Conservation (phyloP, 2,329 filamentous ascomycete genomes). For the Penicillium frequentans region DNA sequence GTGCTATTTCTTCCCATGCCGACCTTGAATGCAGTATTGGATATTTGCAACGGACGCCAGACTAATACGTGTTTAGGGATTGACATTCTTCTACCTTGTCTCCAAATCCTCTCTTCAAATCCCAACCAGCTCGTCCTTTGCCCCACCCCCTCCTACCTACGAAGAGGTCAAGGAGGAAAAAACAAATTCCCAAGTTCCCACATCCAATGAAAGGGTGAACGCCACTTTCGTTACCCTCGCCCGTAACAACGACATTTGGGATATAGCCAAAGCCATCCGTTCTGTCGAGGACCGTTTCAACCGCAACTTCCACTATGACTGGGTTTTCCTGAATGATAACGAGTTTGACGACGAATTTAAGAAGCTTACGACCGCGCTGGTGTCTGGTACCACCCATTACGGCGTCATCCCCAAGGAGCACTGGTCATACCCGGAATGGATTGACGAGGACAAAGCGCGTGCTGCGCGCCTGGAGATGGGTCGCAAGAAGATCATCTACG, state of each 20-base stretch:
- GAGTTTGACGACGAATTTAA: constrained; percentile 93
- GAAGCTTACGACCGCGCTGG: constrained; percentile 80
- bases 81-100: constrained; percentile 80
- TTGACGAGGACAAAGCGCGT: constrained; percentile 89
- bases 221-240: constrained; percentile 96
- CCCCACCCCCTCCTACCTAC: constrained; percentile 15
- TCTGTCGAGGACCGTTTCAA: constrained; percentile 99
- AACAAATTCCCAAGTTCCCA: constrained; percentile 46
- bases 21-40: not conserved
- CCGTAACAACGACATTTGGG: constrained; percentile 91
- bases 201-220: constrained; percentile 75
- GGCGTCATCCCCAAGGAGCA: constrained; percentile 87
- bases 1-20: not conserved
- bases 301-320: constrained; percentile 93
- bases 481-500: constrained; percentile 94
- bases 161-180: constrained; percentile 21
- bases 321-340: constrained; percentile 98
- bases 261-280: constrained; percentile 92
- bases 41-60: not conserved
- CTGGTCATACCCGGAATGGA: constrained; percentile 96
- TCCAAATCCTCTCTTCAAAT: constrained; percentile 59
- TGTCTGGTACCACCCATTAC: constrained; percentile 91
- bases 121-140: constrained; percentile 24
- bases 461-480: constrained; percentile 94
- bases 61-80: constrained; percentile 42